A percentile compares a stretch with the other conserved stretches of the same genome.
Evolutionary conservation across 257 asterid genomes (phyloP).

Genomic region (Gentiana dahurica): DNA sequence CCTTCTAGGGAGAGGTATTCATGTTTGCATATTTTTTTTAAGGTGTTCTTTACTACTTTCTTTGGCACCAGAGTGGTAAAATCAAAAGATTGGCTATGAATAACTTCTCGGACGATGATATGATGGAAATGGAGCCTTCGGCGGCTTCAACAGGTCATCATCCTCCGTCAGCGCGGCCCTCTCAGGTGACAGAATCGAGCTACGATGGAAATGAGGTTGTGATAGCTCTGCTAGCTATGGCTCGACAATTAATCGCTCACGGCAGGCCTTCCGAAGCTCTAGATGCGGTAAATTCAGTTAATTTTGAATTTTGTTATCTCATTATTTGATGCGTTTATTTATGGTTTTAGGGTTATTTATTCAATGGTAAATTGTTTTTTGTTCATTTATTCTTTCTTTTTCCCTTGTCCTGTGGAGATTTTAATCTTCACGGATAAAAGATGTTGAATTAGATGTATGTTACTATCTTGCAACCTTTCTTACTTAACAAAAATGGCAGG

Average conservation of each 20-base stretch:
- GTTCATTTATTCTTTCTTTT: not conserved
- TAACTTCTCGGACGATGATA: conserved; percentile 38
- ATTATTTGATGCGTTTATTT: not conserved
- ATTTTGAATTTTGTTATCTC: not conserved
- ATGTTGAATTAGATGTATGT: no score
- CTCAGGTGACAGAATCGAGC: conserved; percentile 12
- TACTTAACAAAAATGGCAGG: no score
- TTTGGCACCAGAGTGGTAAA: no score
- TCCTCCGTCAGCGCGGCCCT: conserved; percentile 16
- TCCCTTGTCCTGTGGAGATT: not conserved
- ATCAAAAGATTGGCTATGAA: conserved; percentile 33
- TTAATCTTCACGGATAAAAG: no score
- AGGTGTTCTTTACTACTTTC: no score
- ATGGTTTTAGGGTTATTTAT: not conserved
- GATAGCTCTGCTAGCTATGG: conserved; percentile 44
- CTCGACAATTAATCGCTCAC: conserved; percentile 70
- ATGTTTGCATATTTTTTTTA: no score
- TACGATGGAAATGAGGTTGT: conserved; percentile 33
- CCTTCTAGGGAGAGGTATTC: no score
- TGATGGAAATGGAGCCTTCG: conserved; percentile 61
- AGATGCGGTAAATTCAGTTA: conserved; percentile 45
- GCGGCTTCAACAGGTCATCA: conserved; percentile 23
- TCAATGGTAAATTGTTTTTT: not conserved
- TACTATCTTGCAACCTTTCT: no score
- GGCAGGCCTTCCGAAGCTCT: conserved; percentile 87